phyloP scores from a whole-genome alignment of 768 basidiomycete species.

The Trametes sanguinea region DNA sequence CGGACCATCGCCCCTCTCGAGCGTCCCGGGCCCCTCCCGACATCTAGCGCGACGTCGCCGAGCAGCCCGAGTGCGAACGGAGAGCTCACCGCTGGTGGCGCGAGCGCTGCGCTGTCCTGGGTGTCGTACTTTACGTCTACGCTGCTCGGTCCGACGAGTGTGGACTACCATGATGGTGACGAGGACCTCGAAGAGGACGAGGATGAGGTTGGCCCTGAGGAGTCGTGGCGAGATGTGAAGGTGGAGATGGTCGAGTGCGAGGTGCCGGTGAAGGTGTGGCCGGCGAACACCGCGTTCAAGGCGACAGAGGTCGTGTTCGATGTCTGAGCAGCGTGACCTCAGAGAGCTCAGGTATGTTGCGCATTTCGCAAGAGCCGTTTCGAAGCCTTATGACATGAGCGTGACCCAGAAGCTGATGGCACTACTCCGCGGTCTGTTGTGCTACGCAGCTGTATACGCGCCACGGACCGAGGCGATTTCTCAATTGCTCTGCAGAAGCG shows the following conservation, averaged over 20 bases:
- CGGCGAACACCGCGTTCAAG: slow-evolving; percentile 86
- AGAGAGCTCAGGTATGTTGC: not conserved
- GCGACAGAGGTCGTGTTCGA: slow-evolving; percentile 78
- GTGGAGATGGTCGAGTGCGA: slow-evolving; percentile 94
- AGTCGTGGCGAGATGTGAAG: slow-evolving; percentile 64
- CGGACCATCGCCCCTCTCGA: slow-evolving; percentile 61
- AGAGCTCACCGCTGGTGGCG: slow-evolving; percentile 15
- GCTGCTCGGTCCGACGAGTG: slow-evolving; percentile 43
- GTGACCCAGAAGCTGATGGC: no score
- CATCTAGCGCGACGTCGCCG: slow-evolving; percentile 21
- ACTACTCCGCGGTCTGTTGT: not conserved
- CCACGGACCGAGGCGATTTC: not conserved
- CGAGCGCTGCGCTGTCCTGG: slow-evolving; percentile 38
- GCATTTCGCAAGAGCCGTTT: no score
- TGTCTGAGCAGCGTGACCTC: slow-evolving; percentile 40
- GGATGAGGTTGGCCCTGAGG: slow-evolving; percentile 46
- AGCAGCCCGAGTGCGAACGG: slow-evolving; percentile 24
- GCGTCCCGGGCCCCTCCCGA: slow-evolving; percentile 34
- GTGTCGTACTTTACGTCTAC: slow-evolving; percentile 44
- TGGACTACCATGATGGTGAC: slow-evolving; percentile 63
- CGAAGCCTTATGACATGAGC: not conserved
- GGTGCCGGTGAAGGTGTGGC: slow-evolving; percentile 85
- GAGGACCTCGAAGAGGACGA: slow-evolving; percentile 40
- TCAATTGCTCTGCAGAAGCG: not conserved
- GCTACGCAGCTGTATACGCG: not conserved